phyloP scores from a whole-genome alignment of 345 rosid genomes.

The Eutrema yunnanense region DNA sequence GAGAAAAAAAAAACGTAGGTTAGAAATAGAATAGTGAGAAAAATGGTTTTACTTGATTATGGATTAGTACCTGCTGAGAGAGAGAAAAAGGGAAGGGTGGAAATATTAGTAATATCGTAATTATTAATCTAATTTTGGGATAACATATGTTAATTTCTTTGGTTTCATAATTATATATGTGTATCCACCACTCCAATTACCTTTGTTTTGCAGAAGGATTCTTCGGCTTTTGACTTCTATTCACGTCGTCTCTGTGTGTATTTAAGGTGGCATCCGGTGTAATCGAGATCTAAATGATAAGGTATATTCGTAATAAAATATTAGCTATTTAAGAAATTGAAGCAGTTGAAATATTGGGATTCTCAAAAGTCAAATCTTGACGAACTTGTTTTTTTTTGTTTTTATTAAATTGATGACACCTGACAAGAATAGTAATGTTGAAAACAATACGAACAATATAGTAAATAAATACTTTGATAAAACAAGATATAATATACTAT shows the following conservation, averaged over 20 bases:
- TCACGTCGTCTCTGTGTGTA: not conserved
- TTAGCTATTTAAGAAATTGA: not conserved
- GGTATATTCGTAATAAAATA: not conserved
- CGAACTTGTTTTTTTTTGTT: not conserved
- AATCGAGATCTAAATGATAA: conserved; percentile 15
- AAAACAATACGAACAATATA: not conserved
- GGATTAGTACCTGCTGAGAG: too few relatives aligned
- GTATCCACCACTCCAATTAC: too few relatives aligned
- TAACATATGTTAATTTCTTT: too few relatives aligned
- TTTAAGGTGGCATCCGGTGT: not conserved
- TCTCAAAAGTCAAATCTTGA: conserved; percentile 26
- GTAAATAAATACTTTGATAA: too few relatives aligned
- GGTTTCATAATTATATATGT: too few relatives aligned
- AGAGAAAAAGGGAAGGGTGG: too few relatives aligned
- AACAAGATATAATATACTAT: too few relatives aligned
- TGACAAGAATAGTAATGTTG: conserved; percentile 13
- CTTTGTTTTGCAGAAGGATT: not conserved
- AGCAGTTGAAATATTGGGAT: not conserved
- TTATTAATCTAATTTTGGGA: too few relatives aligned
- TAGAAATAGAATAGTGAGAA: too few relatives aligned
- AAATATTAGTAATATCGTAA: too few relatives aligned
- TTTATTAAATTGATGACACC: not conserved
- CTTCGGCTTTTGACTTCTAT: not conserved
- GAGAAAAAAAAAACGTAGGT: too few relatives aligned
- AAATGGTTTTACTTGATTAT: too few relatives aligned